A percentile compares a stretch with the other conserved stretches of the same genome.
Evolutionary conservation across 78 protist genomes (phyloP).

Genomic region (Dictyostelium intermedium): DNA sequence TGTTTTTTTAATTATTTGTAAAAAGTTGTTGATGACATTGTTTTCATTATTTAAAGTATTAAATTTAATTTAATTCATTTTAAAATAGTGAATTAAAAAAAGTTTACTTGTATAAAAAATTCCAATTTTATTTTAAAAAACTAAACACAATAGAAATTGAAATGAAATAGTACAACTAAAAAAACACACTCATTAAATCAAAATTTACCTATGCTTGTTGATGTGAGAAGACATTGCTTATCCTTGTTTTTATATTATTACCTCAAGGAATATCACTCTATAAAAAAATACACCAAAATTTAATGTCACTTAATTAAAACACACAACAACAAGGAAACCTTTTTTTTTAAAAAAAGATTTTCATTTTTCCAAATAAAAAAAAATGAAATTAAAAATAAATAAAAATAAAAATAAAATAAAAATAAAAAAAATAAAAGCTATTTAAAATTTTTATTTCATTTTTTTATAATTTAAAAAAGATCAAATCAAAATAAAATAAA

Average conservation of each 20-base stretch:
- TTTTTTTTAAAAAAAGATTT: neutral
- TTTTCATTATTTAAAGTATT: neutral
- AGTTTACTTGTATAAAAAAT: neutral
- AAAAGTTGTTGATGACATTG: neutral
- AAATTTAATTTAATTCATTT: neutral
- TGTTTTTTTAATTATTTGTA: neutral
- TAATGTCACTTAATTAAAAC: neutral
- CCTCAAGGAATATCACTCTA: neutral
- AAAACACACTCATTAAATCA: neutral
- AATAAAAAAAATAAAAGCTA: no score
- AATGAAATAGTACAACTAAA: neutral
- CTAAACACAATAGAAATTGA: neutral
- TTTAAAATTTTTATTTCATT: neutral
- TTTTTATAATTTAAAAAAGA: neutral
- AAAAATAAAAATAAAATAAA: neutral
- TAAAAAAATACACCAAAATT: neutral
- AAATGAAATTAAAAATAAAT: neutral
- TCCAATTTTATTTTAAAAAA: neutral
- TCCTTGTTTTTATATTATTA: neutral
- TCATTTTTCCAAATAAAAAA: neutral
- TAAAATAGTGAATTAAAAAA: neutral
- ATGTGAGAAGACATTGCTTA: neutral
- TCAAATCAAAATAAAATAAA: no score
- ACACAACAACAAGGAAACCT: neutral
- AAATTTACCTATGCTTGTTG: neutral